These are phyloP conservation scores for Podila horticola DNA, from an alignment of 192 early-diverging fungal species.

Conservation along the genomic window DNA sequence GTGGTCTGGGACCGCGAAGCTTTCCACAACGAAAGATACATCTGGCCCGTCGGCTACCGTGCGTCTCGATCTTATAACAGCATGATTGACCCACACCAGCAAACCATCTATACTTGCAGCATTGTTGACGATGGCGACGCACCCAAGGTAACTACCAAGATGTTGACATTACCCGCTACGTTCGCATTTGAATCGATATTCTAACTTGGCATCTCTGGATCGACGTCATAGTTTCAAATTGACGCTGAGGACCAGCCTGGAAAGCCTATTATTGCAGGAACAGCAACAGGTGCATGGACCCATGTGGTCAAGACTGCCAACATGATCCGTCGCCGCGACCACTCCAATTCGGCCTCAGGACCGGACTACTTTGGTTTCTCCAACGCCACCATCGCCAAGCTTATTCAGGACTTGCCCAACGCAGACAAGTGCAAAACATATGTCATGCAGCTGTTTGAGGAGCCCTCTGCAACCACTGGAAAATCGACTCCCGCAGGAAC, in stretches of 20 bases:
- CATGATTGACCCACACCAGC: conserved; percentile 59
- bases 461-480: conserved; percentile 8
- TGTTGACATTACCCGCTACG: neutral
- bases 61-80: conserved; percentile 60
- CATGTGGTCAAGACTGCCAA: conserved; percentile 82
- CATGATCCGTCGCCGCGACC: conserved; percentile 78
- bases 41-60: conserved; percentile 91
- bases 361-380: conserved; percentile 95
- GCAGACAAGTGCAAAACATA: conserved; percentile 79
- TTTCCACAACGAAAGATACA: conserved; percentile 92
- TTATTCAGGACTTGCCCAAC: conserved; percentile 90
- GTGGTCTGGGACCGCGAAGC: conserved; percentile 79
- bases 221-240: conserved; percentile 72
- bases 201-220: neutral
- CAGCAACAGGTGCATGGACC: conserved; percentile 92
- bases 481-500: neutral
- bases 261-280: conserved; percentile 74
- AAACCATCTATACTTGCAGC: conserved; percentile 79
- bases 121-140: conserved; percentile 82
- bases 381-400: conserved; percentile 83
- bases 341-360: conserved; percentile 84
- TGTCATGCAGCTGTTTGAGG: conserved; percentile 75
- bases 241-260: conserved; percentile 81
- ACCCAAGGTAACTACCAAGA: conserved; percentile 51
- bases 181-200: neutral